Evolutionary conservation across 148 eudicot species (phyloP).

Genomic region (Cornus kousa): DNA sequence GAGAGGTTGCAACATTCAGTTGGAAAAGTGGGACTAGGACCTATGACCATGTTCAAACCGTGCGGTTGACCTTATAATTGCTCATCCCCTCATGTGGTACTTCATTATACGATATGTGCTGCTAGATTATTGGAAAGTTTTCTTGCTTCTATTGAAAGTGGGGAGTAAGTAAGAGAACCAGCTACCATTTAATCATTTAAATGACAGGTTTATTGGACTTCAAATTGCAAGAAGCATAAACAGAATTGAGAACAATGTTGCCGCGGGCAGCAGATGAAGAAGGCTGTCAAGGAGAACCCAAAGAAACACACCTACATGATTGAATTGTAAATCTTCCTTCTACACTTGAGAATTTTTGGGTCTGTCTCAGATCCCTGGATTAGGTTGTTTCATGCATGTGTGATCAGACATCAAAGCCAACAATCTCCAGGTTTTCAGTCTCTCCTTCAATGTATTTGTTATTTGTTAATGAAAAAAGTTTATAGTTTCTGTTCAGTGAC

Average conservation of each 20-base stretch:
- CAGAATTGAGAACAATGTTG: constrained; percentile 40
- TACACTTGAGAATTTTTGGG: no score
- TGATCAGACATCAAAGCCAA: constrained; percentile 86
- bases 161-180: neutral
- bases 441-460: neutral
- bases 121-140: no score
- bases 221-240: constrained; percentile 3
- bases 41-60: no score
- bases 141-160: neutral
- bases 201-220: neutral
- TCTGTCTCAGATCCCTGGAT: neutral
- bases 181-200: neutral
- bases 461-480: no score
- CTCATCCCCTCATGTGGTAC: no score
- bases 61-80: no score
- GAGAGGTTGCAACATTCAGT: no score
- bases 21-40: no score
- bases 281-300: no score
- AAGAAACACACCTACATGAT: no score
- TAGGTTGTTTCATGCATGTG: constrained; percentile 77
- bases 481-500: neutral
- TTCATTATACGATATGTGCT: no score
- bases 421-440: constrained; percentile 65
- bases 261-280: constrained; percentile 36
- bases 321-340: no score